Conservation (phyloP, 768 basidiomycete genomes). For the Amanita rimosa region DNA sequence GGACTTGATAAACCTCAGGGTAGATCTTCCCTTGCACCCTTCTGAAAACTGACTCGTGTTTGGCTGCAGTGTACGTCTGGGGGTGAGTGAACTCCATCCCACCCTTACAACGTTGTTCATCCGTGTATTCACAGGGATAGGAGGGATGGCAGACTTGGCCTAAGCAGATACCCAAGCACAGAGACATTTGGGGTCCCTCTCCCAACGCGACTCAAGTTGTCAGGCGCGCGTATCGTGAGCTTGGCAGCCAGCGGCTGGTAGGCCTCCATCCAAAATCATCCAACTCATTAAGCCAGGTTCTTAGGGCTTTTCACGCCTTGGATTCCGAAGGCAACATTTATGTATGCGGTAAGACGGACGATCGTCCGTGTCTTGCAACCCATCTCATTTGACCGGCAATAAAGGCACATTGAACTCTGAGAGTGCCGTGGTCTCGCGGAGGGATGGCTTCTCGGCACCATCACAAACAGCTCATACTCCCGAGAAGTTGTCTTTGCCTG, state of each 20-base stretch:
- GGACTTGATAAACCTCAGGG: slow-evolving; percentile 63
- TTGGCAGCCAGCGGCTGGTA: slow-evolving; percentile 79
- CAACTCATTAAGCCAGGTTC: slow-evolving; percentile 3
- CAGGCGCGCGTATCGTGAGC: slow-evolving; percentile 52
- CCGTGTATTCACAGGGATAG: slow-evolving; percentile 36
- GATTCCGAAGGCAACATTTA: slow-evolving; percentile 63
- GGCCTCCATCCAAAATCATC: slow-evolving; percentile 13
- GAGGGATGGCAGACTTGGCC: slow-evolving; percentile 54
- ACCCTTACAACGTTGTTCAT: slow-evolving; percentile 2
- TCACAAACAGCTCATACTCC: slow-evolving; percentile 41
- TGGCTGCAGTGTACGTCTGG: slow-evolving; percentile 35
- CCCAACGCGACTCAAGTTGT: slow-evolving; percentile 52
- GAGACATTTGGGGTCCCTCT: slow-evolving; percentile 37
- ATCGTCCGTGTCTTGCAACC: slow-evolving; percentile 3
- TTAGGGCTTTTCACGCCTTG: slow-evolving; percentile 80
- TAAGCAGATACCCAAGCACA: slow-evolving; percentile 23
- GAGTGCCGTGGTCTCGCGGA: slow-evolving; percentile 19
- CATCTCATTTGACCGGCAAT: slow-evolving; percentile 2
- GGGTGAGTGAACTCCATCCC: slow-evolving; percentile 23
- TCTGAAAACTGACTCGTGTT: background rate
- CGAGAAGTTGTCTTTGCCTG: slow-evolving; percentile 46
- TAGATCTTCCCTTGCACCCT: slow-evolving; percentile 14
- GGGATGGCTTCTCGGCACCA: slow-evolving; percentile 47
- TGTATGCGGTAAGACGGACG: slow-evolving; percentile 85
- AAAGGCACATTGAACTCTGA: slow-evolving; percentile 53